phyloP scores from a whole-genome alignment of 164 flowering plant species.

The Sextonia rubra region DNA sequence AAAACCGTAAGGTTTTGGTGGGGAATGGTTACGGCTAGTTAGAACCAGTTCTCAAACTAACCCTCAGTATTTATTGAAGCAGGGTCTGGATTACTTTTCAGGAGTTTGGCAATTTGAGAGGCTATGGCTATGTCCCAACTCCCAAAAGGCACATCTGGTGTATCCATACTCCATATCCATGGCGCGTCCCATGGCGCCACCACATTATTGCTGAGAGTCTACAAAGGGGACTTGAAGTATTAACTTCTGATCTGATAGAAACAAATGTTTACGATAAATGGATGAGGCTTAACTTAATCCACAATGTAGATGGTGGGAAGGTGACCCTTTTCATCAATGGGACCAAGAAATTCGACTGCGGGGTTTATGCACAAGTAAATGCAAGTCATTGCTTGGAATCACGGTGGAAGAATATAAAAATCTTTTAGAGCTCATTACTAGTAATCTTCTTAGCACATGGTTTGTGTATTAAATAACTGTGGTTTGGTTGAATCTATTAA shows the following conservation, averaged over 20 bases:
- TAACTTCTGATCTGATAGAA: constrained; percentile 4
- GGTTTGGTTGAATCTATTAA: too few species aligned
- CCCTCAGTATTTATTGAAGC: too few species aligned
- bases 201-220: constrained; percentile 12
- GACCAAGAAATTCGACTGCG: constrained; percentile 21
- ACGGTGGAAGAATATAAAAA: constrained; percentile 30
- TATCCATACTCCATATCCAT: constrained; percentile 12
- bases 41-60: too few species aligned
- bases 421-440: constrained; percentile 10
- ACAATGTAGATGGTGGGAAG: constrained; percentile 21
- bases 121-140: constrained; percentile 13
- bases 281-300: constrained; percentile 32
- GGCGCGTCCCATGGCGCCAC: constrained; percentile 10
- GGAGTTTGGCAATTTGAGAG: constrained; percentile 28
- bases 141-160: constrained; percentile 22
- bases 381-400: constrained; percentile 33
- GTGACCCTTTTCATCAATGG: constrained; percentile 30
- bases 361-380: constrained; percentile 25
- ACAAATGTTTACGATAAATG: constrained; percentile 27
- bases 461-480: too few species aligned
- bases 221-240: constrained; percentile 15
- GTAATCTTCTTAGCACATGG: too few species aligned
- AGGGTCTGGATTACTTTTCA: constrained; percentile 31
- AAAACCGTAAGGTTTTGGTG: too few species aligned
- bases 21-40: too few species aligned